phyloP scores from a whole-genome alignment of 177 flowering plant genomes.

The Telopea speciosissima region DNA sequence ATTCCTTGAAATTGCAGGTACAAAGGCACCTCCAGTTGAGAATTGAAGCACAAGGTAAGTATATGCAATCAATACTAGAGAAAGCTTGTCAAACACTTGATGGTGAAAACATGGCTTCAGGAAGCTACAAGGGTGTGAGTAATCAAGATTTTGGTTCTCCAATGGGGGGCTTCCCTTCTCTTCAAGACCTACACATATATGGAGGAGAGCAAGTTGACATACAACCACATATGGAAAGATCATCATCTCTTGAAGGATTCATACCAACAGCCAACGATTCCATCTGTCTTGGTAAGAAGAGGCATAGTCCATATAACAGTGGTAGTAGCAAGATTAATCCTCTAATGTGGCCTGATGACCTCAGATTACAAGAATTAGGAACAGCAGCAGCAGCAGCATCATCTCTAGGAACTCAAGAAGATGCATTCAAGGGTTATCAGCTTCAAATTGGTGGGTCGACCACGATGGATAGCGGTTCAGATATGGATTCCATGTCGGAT shows the following conservation, averaged over 20 bases:
- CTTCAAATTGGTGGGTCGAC: slow-evolving; percentile 37
- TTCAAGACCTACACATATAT: slow-evolving; percentile 76
- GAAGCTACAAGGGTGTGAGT: slow-evolving; percentile 33
- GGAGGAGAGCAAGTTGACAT: slow-evolving; percentile 54
- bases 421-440: slow-evolving; percentile 36
- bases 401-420: slow-evolving; percentile 36
- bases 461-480: slow-evolving; percentile 27
- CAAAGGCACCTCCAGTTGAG: slow-evolving; percentile 88
- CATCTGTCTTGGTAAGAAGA: slow-evolving; percentile 52
- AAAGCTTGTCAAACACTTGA: slow-evolving; percentile 93
- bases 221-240: slow-evolving; percentile 53
- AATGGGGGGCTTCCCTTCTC: slow-evolving; percentile 49
- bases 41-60: slow-evolving; percentile 98
- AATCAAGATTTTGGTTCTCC: slow-evolving; percentile 42
- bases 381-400: slow-evolving; percentile 19
- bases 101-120: slow-evolving; percentile 50
- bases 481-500: slow-evolving; percentile 42
- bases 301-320: slow-evolving; percentile 36
- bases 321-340: slow-evolving; percentile 46
- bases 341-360: slow-evolving; percentile 60
- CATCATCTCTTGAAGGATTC: slow-evolving; percentile 40
- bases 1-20: slow-evolving; percentile 46
- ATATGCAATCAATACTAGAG: slow-evolving; percentile 90
- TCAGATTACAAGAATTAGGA: slow-evolving; percentile 47
- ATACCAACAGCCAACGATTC: slow-evolving; percentile 23